Conservation (phyloP, 2,329 filamentous ascomycete species). For the Hypoxylon sp. region DNA sequence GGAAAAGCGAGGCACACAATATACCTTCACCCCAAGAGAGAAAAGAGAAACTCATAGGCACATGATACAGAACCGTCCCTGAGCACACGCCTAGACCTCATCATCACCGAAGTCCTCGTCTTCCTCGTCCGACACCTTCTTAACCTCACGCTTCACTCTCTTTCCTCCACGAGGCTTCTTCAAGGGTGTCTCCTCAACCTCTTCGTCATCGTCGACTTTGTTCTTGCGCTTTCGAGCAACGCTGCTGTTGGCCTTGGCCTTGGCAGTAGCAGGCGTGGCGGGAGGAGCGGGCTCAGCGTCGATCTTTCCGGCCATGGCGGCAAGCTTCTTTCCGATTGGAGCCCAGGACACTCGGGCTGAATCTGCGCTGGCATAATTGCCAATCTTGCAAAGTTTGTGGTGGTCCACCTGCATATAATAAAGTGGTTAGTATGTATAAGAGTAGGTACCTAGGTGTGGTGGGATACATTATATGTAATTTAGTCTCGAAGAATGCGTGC, state of each 20-base stretch:
- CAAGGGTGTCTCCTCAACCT: background rate
- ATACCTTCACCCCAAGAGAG: background rate
- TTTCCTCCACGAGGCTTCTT: constrained; percentile 30
- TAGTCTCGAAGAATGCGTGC: no score
- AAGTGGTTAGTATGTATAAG: constrained; percentile 2
- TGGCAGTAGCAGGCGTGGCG: background rate
- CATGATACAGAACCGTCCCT: background rate
- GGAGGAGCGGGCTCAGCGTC: background rate
- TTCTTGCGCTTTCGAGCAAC: constrained; percentile 30
- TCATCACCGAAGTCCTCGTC: constrained; percentile 11
- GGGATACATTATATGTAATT: no score
- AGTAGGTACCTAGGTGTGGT: no score
- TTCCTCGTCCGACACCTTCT: constrained; percentile 28
- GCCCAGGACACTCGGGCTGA: constrained; percentile 38
- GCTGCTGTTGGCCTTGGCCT: constrained; percentile 4
- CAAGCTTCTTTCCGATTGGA: constrained; percentile 38
- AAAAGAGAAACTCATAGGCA: background rate
- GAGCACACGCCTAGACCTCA: constrained; percentile 19
- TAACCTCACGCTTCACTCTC: constrained; percentile 1
- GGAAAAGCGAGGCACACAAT: background rate
- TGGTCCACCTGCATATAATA: constrained; percentile 26
- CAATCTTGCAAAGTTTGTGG: constrained; percentile 31
- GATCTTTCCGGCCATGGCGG: background rate
- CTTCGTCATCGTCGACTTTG: background rate
- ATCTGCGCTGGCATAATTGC: constrained; percentile 36